Evolutionary conservation across 768 basidiomycete genomes (phyloP).

Genomic region (Xerocomellus intermedius): DNA sequence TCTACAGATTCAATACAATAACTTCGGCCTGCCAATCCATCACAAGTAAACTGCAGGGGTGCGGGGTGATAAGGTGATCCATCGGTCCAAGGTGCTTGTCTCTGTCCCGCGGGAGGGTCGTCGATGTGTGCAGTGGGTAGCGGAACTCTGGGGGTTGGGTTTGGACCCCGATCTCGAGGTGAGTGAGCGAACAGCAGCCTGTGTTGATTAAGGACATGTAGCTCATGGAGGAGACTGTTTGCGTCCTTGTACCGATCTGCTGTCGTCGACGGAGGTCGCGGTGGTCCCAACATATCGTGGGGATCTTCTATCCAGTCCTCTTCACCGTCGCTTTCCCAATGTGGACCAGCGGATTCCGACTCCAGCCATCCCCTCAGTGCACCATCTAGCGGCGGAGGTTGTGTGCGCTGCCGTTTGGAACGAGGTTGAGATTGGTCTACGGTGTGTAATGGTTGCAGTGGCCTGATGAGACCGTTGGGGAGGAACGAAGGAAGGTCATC

Average conservation of each 20-base stretch:
- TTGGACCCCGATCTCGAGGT: constrained; percentile 8
- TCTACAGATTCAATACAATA: neutral
- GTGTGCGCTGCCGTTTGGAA: constrained; percentile 54
- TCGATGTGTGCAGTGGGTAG: neutral
- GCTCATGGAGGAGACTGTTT: constrained; percentile 66
- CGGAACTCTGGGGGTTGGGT: neutral
- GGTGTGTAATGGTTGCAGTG: constrained; percentile 9
- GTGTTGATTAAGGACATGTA: constrained; percentile 69
- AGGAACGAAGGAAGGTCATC: constrained; percentile 25
- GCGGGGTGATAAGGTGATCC: constrained; percentile 5
- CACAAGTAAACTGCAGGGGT: neutral
- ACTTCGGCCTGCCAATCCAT: neutral
- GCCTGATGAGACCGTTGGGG: constrained; percentile 9
- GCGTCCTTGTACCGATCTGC: constrained; percentile 51
- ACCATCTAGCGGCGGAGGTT: constrained; percentile 55
- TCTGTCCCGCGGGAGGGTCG: neutral
- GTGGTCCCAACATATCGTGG: constrained; percentile 33
- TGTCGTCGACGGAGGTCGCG: constrained; percentile 2
- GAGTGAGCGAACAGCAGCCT: constrained; percentile 43
- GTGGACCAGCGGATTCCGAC: constrained; percentile 5
- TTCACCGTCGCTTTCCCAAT: constrained; percentile 28
- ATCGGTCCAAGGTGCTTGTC: neutral
- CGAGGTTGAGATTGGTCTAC: constrained; percentile 23
- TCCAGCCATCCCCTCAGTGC: constrained; percentile 44
- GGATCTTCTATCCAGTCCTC: constrained; percentile 35